A percentile compares a stretch with the other conserved stretches of the same genome.
These are phyloP conservation scores for Thermomucor indicae-seudaticae DNA, from an alignment of 371 early-diverging fungal genomes.

Conservation along the genomic window DNA sequence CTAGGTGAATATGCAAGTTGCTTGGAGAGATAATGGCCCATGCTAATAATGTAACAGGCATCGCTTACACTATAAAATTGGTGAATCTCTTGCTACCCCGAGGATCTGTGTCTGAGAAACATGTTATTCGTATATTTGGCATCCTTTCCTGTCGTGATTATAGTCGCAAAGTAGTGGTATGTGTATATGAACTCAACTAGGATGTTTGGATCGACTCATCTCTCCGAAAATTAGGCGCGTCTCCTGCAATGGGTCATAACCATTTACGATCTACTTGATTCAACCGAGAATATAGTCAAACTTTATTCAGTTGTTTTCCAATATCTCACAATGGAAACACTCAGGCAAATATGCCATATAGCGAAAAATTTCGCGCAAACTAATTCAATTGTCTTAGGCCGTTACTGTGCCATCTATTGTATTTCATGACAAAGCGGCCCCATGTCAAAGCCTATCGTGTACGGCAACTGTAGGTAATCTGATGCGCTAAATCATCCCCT, in stretches of 20 bases:
- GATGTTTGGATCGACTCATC: too few species aligned
- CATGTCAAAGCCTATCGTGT: slow-evolving; percentile 48
- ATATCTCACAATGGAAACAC: slow-evolving; percentile 35
- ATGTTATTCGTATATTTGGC: slow-evolving; percentile 37
- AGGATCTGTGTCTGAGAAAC: slow-evolving; percentile 27
- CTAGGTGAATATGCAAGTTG: slow-evolving; percentile 7
- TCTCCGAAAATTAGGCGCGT: too few species aligned
- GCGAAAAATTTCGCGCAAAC: too few species aligned
- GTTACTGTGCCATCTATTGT: slow-evolving; percentile 49
- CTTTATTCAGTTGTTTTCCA: slow-evolving; percentile 48
- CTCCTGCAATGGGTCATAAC: slow-evolving; percentile 46
- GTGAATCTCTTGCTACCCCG: slow-evolving; percentile 45
- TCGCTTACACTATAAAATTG: slow-evolving; percentile 7
- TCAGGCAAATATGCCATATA: too few species aligned
- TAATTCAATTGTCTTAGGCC: slow-evolving; percentile 18
- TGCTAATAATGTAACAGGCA: background rate
- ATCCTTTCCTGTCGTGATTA: slow-evolving; percentile 22
- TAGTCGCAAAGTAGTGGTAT: slow-evolving; percentile 20
- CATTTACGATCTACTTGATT: slow-evolving; percentile 44
- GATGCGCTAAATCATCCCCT: background rate
- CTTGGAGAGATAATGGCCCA: background rate
- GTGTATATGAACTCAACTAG: background rate
- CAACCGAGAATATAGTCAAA: slow-evolving; percentile 28
- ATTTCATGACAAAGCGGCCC: slow-evolving; percentile 42
- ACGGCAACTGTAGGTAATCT: slow-evolving; percentile 36